A percentile compares a stretch with the other conserved stretches of the same genome.
These are phyloP conservation scores for Nitzschia putrida DNA, from an alignment of 108 stramenopile genomes.

Conservation along the genomic window DNA sequence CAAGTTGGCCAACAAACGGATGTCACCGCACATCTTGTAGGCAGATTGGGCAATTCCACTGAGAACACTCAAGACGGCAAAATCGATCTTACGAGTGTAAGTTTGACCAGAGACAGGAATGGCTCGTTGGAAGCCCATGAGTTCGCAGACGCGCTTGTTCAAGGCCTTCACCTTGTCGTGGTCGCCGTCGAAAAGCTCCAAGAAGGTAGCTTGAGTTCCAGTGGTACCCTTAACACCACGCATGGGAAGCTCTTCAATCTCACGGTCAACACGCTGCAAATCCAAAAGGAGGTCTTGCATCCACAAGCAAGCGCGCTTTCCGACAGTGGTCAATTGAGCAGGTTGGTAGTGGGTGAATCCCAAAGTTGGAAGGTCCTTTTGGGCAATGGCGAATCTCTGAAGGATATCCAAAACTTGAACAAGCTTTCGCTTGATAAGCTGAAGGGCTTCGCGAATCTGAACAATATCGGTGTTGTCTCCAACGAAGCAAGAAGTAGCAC, in stretches of 20 bases:
- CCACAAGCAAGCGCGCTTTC: constrained; percentile 95
- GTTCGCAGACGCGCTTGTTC: constrained; percentile 86
- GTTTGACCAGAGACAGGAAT: constrained; percentile 97
- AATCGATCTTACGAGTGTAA: constrained; percentile 99
- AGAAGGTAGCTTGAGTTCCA: constrained; percentile 96
- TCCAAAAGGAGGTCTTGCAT: constrained; percentile 96
- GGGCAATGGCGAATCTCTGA: constrained; percentile 78
- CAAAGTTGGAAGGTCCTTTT: constrained; percentile 90
- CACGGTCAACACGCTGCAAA: constrained; percentile 81
- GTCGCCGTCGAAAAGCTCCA: constrained; percentile 98
- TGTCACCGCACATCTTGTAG: constrained; percentile 98
- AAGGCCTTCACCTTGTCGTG: constrained; percentile 92
- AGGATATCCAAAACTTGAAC: constrained; percentile 83
- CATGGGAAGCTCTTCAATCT: constrained; percentile 93
- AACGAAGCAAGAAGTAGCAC: constrained; percentile 96
- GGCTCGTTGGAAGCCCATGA: constrained; percentile 92
- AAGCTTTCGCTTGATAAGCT: constrained; percentile 87
- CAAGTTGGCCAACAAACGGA: constrained; percentile 94
- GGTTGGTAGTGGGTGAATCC: constrained; percentile 99
- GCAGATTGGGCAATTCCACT: constrained; percentile 95
- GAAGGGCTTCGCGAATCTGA: constrained; percentile 86
- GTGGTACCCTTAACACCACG: constrained; percentile 99
- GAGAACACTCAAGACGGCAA: constrained; percentile 81
- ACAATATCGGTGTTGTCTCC: constrained; percentile 97
- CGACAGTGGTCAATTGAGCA: constrained; percentile 97